Evolutionary conservation across 2,329 filamentous ascomycete genomes (phyloP), one percentile per base, ranked within the genome.

Genomic region (Fusarium pininemorale): DNA sequence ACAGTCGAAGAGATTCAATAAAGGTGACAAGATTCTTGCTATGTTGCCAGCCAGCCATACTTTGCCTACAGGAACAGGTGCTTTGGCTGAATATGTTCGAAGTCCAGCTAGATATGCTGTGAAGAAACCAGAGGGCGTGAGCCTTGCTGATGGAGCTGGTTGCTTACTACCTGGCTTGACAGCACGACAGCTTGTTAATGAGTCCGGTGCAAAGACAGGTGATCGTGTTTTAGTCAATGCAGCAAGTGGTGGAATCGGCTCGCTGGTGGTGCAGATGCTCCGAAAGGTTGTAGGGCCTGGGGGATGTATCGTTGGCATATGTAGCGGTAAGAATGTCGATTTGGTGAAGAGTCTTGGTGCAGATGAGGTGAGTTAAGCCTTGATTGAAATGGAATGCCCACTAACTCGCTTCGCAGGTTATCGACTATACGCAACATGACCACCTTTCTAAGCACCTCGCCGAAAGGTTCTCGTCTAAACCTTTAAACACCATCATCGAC

Each of bases 31-130:
- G 37, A n/a, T 64, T 22, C 37, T 64, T 11, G 55, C 61, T 7
- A 61, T 64, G 61, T 22, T 64, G 1, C 61, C 61, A 22, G 61
- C 61, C 10, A 64, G 55, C 7, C 37, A 61, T 37, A 50, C 61
- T 42, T 11, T 64, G n/a, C 61, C 61, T 6, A 64, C 61, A 0
- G 81, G 82, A 11, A 80, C 78, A 2, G 85, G 85, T 11, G 80
- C 84, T 11, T 72, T 87, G 39, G 81, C 84, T 1, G 80, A 86
- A 69, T 80, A 83, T 65, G 76, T 86, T 6, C 77, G 81, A 5
- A 69, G 85, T 6, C 79, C 82, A 6, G 80, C 80, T 7, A 75
- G 77, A 44, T 81, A 81, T 24, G 79, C 80, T 13, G 79, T 80
- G 16, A 70, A 74, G 18, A 82, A 82, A 65, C 82, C 84, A 4